Evolutionary conservation across 2,329 filamentous ascomycete genomes (phyloP), one percentile per base, ranked within the genome.

Genomic region (Didymella exigua): DNA sequence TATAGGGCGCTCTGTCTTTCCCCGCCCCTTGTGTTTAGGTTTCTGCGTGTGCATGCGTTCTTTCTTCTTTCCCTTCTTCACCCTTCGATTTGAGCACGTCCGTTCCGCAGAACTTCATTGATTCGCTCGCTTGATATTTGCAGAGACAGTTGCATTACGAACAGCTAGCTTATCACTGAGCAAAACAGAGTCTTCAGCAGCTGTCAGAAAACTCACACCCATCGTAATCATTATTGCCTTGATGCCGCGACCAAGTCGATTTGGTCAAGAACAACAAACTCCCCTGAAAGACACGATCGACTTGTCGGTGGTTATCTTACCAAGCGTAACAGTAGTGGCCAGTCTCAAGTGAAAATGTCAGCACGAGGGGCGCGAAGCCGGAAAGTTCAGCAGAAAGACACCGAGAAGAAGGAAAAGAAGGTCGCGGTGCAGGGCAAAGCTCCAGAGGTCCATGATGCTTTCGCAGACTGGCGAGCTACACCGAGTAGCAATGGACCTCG

Each of bases 391-490:
- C 63, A 68, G 27, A 76, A 76, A 52, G 67, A 75, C 33, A 74
- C 76, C 13, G 64, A 75, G 46, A 77, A 76, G 60, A 70, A 70
- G 43, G 75, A 76, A 52, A 75, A 75, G 58, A 76, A 74, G 54
- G 47, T 59, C 11, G 58, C 66, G n/a, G 63, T 64, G 13, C 73
- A 75, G 42, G 58, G 61, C 5, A 72, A 70, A 45, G 60, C 58
- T n/a, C 54, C 66, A 29, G 67, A 71, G 24, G 54, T 62, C 26
- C 57, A 62, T 27, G 71, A 73, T 59, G 63, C 61, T 2, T 71
- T 71, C 36, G 52, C 63, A n/a, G 62, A 69, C 29, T 72, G 70
- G 70, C 59, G 56, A 33, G 52, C 64, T 19, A 61, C 68, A 23
- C 68, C 65, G 2, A 68, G 45, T 40, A 43, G 52, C 34, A 67